Evolutionary conservation across 306 rosid species (phyloP).

Genomic region (Trifolium dubium): DNA sequence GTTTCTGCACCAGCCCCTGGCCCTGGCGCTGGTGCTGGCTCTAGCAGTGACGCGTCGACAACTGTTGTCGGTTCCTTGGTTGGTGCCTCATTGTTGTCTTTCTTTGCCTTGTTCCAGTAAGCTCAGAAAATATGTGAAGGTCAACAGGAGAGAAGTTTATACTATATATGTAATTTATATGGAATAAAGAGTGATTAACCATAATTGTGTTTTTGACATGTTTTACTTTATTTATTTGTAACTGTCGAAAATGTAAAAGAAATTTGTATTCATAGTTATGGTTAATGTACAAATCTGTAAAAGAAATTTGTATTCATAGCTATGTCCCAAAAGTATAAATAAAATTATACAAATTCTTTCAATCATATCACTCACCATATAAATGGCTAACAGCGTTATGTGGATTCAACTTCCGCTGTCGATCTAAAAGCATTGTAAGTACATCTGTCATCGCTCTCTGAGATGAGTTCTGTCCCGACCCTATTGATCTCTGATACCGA

Average conservation of each 20-base stretch:
- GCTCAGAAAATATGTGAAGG: constrained; percentile 12
- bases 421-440: no score
- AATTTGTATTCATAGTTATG: background rate
- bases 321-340: background rate
- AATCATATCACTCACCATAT: no score
- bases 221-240: constrained; percentile 2
- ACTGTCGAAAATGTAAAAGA: background rate
- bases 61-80: constrained; percentile 54
- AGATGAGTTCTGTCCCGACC: no score
- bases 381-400: no score
- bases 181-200: constrained; percentile 20
- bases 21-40: constrained; percentile 52
- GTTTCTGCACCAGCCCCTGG: constrained; percentile 44
- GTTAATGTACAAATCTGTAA: background rate
- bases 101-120: constrained; percentile 57
- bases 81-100: constrained; percentile 60
- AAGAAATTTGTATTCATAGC: background rate
- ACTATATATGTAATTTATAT: constrained; percentile 6
- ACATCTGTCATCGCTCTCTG: no score
- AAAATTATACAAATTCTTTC: background rate
- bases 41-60: constrained; percentile 45
- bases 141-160: background rate
- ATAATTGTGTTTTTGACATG: background rate
- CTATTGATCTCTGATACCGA: no score
- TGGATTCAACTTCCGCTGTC: no score